phyloP scores from a whole-genome alignment of 768 basidiomycete genomes.

The Lactarius deliciosus region DNA sequence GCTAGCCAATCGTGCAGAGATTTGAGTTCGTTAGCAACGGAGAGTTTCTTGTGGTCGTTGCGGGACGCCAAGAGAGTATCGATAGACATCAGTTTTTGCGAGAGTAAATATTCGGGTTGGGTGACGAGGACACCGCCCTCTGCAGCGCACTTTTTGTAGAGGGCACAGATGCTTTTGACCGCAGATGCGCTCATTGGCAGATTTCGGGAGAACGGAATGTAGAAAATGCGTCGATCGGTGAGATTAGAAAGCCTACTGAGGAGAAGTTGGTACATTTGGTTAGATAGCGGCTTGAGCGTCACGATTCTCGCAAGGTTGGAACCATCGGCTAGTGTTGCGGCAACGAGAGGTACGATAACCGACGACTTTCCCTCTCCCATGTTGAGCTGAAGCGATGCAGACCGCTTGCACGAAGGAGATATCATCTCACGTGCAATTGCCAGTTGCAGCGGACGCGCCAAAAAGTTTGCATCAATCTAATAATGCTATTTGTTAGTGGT shows the following conservation, averaged over 20 bases:
- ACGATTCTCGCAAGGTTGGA: slow-evolving; percentile 47
- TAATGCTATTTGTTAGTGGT: neutral
- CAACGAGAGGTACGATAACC: slow-evolving; percentile 49
- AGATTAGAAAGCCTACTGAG: slow-evolving; percentile 45
- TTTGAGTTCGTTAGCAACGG: neutral
- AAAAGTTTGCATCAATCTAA: slow-evolving; percentile 49
- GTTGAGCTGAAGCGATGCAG: slow-evolving; percentile 49
- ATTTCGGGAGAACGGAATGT: slow-evolving; percentile 50
- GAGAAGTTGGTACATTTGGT: slow-evolving; percentile 51
- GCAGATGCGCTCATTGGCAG: slow-evolving; percentile 32
- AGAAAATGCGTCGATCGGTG: slow-evolving; percentile 47
- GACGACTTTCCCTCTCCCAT: slow-evolving; percentile 60
- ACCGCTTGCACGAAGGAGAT: slow-evolving; percentile 38
- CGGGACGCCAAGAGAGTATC: slow-evolving; percentile 34
- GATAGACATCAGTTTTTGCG: slow-evolving; percentile 48
- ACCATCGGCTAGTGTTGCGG: slow-evolving; percentile 43
- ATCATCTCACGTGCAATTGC: slow-evolving; percentile 49
- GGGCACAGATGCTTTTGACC: slow-evolving; percentile 30
- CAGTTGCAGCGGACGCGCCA: slow-evolving; percentile 44
- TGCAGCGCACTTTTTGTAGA: slow-evolving; percentile 42
- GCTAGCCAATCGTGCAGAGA: slow-evolving; percentile 2
- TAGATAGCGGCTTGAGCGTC: slow-evolving; percentile 46
- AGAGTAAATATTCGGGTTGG: slow-evolving; percentile 56
- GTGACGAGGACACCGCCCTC: slow-evolving; percentile 44
- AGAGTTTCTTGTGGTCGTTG: neutral